Percentiles rank a stretch among this genome's conserved stretches.
Conservation (phyloP, 495 filamentous ascomycete genomes). For the Penicillium manginii region DNA sequence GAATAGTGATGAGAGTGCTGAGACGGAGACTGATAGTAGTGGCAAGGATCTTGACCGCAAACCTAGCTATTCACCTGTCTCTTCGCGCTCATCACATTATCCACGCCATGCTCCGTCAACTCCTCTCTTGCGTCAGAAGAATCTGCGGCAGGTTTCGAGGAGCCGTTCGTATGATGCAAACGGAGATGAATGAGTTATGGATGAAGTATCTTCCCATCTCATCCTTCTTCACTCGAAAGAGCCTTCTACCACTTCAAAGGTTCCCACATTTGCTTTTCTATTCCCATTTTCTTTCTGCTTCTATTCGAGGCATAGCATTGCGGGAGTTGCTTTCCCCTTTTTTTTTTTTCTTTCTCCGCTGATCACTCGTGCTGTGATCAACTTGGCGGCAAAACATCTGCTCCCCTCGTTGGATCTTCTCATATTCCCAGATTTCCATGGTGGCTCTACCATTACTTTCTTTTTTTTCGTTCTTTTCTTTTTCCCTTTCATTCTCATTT, state of each 20-base stretch:
- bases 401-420: slow-evolving; percentile 8
- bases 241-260: neutral
- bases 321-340: neutral
- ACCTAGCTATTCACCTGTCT: slow-evolving; percentile 23
- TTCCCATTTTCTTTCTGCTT: neutral
- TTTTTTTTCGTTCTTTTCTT: slow-evolving; percentile 8
- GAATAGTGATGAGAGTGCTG: slow-evolving; percentile 31
- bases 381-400: neutral
- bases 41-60: slow-evolving; percentile 47
- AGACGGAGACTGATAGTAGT: slow-evolving; percentile 51
- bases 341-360: neutral
- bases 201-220: neutral
- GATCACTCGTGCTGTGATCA: neutral
- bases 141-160: slow-evolving; percentile 27
- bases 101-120: slow-evolving; percentile 44
- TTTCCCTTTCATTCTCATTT: slow-evolving; percentile 2
- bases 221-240: neutral
- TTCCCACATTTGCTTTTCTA: neutral
- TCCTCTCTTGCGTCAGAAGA: slow-evolving; percentile 37
- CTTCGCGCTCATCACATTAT: slow-evolving; percentile 25
- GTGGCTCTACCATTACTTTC: slow-evolving; percentile 6
- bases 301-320: neutral
- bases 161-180: slow-evolving; percentile 39
- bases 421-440: neutral
- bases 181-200: slow-evolving; percentile 25